Percentiles rank a stretch among this genome's conserved stretches.
These are phyloP conservation scores for Fusarium sp. DNA, from an alignment of 2,329 filamentous ascomycete genomes.

Conservation along the genomic window DNA sequence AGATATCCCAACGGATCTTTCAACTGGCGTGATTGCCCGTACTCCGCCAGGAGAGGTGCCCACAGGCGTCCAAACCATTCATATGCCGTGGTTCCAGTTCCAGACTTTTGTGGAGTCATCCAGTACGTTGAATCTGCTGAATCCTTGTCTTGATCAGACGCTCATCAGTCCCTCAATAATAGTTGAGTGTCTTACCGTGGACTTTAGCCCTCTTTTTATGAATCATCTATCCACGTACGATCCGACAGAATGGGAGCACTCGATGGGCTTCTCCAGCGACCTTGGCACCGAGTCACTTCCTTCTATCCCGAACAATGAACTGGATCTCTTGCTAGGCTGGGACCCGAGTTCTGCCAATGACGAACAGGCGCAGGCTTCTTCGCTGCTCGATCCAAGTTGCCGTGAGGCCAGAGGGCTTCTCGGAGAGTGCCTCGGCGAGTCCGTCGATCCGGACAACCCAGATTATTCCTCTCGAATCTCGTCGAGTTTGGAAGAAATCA, in stretches of 20 bases:
- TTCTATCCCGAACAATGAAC: neutral
- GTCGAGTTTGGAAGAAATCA: neutral
- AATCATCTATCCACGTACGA: neutral
- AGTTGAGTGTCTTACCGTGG: neutral
- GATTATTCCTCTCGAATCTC: neutral
- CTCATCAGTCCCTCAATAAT: neutral
- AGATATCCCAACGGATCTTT: neutral
- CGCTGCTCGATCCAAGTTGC: neutral
- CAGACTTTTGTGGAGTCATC: neutral
- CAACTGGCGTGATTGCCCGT: neutral
- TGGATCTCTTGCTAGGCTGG: neutral
- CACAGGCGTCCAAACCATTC: neutral
- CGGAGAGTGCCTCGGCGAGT: neutral
- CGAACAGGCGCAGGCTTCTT: neutral
- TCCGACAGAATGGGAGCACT: neutral
- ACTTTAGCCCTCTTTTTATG: neutral
- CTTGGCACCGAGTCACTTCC: neutral
- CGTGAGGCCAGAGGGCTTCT: neutral
- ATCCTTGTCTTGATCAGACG: neutral
- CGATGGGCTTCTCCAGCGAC: neutral
- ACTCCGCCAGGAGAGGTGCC: neutral
- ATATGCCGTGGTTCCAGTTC: neutral
- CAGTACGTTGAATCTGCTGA: neutral
- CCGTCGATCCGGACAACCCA: neutral
- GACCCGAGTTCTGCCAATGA: neutral